Evolutionary conservation across 805 yeast genomes (phyloP), one percentile per base, ranked within the genome.

Genomic region (Allodekkera sacchari): DNA sequence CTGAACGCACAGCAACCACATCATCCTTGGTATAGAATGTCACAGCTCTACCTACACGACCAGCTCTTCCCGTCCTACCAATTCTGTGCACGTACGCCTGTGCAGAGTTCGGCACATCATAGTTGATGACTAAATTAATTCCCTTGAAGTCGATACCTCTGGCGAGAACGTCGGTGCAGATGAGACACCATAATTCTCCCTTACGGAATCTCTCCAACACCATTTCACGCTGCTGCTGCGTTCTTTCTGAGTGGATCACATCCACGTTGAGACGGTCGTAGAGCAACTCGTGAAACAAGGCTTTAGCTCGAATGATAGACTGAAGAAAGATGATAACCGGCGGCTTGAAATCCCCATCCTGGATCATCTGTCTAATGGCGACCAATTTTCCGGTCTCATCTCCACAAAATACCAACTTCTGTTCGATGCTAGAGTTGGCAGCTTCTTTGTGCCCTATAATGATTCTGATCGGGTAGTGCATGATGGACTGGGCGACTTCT

Each of bases 1-100:
- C 83, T 7, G 92, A 82, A 52, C 83, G 82, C 27, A 92, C 69
- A 2, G 82, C 74, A 35, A 70, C 54, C 4, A 71, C 58, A 52
- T 92, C 99, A 41, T 84, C 94, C 52, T 87, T 88, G 17, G 98
- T 89, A 62, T 83, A 92, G 43, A 88, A 78, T 0, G 98, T 92
- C 13, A 92, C 74, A 0, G 97, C 96, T 45, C 69, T 70, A 35
- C 99, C 98, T 7, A 60, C 48, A 38, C 81, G 74, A 1, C 95
- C 95, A 33, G 85, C 95, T 68, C 99, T 79, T 44, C 98, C 99
- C 2, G 98, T 89, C 67, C 99, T 81, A 57, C 99, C 99, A 48
- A 92, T 84, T 61, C 99, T 75, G 57, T 92, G 99, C 28, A 92
- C 96, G 54, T 92, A 92, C 0, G 95, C 80, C 56, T 89, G 96